These are phyloP conservation scores for Amanita subjunquillea DNA, from an alignment of 768 basidiomycete genomes.

Conservation along the genomic window DNA sequence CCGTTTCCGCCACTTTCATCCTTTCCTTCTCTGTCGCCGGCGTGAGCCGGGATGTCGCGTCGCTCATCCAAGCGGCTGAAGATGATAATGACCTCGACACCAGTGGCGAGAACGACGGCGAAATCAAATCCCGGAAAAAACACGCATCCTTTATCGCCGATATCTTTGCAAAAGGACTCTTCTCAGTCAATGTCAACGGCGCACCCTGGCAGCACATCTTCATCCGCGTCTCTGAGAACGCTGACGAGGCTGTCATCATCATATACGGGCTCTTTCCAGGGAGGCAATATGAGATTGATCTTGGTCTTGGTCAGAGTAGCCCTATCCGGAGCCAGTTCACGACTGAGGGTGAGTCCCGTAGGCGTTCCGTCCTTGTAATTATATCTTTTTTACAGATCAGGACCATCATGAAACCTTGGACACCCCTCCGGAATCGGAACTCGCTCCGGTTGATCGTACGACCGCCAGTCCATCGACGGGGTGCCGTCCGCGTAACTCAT, in stretches of 20 bases:
- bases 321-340: slow-evolving; percentile 53
- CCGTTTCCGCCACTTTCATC: slow-evolving; percentile 76
- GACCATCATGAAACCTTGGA: slow-evolving; percentile 22
- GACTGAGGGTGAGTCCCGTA: slow-evolving; percentile 41
- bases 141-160: slow-evolving; percentile 43
- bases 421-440: slow-evolving; percentile 23
- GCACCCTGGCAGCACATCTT: slow-evolving; percentile 72
- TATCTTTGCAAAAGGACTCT: slow-evolving; percentile 59
- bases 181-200: slow-evolving; percentile 68
- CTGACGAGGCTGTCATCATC: slow-evolving; percentile 85
- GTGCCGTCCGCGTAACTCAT: slow-evolving; percentile 8
- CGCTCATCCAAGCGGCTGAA: slow-evolving; percentile 30
- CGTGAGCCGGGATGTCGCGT: slow-evolving; percentile 24
- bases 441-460: slow-evolving; percentile 17
- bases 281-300: slow-evolving; percentile 83
- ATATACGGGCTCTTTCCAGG: slow-evolving; percentile 85
- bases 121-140: slow-evolving; percentile 7
- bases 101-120: slow-evolving; percentile 5
- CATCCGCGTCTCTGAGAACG: slow-evolving; percentile 68
- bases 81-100: slow-evolving; percentile 20
- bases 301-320: slow-evolving; percentile 50
- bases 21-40: slow-evolving; percentile 44
- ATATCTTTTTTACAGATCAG: slow-evolving; percentile 10
- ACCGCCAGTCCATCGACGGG: slow-evolving; percentile 24
- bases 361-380: slow-evolving; percentile 5